Evolutionary conservation across 495 filamentous ascomycete species (phyloP).

Genomic region (Talaromyces stipitatus): DNA sequence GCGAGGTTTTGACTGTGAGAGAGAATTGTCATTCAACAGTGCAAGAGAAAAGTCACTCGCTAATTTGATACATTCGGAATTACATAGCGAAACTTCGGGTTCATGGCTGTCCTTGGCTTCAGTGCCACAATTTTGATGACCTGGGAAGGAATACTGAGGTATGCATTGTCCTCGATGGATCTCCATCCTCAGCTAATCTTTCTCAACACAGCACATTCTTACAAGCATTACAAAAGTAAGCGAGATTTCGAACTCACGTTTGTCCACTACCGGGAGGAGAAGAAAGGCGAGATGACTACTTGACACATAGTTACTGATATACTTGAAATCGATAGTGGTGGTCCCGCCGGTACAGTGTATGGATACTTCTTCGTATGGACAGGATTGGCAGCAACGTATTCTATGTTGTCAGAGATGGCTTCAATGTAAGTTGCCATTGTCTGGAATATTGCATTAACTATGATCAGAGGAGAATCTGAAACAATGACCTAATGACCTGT

Average conservation of each 20-base stretch:
- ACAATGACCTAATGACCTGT: neutral
- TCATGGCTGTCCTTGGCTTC: slow-evolving; percentile 44
- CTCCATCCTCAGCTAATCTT: neutral
- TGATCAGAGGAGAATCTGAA: no score
- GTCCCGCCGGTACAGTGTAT: slow-evolving; percentile 45
- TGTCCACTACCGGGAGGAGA: neutral
- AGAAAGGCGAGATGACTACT: neutral
- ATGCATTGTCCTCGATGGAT: slow-evolving; percentile 1
- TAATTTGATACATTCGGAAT: neutral
- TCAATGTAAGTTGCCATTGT: slow-evolving; percentile 28
- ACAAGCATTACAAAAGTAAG: slow-evolving; percentile 28
- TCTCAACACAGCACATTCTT: slow-evolving; percentile 20
- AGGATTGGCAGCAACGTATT: slow-evolving; percentile 22
- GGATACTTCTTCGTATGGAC: slow-evolving; percentile 43
- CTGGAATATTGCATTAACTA: no score
- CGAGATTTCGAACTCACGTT: neutral
- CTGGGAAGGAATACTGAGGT: slow-evolving; percentile 40
- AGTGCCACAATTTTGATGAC: slow-evolving; percentile 43
- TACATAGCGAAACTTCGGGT: slow-evolving; percentile 37
- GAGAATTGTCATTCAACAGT: slow-evolving; percentile 6
- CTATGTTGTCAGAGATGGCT: slow-evolving; percentile 30
- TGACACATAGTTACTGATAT: neutral
- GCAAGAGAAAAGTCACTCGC: neutral
- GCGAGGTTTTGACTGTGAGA: slow-evolving; percentile 36
- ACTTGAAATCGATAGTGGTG: slow-evolving; percentile 25